These are phyloP conservation scores for Linanthus parryae DNA, from an alignment of 148 eudicot genomes.

Conservation along the genomic window DNA sequence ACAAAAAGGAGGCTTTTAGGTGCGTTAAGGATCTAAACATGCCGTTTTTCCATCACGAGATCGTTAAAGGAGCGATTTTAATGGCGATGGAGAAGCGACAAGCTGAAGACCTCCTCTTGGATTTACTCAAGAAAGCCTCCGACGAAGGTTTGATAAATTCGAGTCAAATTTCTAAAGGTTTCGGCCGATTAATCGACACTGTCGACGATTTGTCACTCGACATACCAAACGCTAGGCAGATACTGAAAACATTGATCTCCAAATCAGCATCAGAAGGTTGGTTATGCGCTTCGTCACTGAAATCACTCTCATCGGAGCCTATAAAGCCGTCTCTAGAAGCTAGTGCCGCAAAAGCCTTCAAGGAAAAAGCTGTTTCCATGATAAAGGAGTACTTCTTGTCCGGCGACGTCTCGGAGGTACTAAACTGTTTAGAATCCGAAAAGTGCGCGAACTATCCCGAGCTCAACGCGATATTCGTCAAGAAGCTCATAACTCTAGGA, in stretches of 20 bases:
- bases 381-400: slow-evolving; percentile 51
- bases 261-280: slow-evolving; percentile 55
- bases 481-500: slow-evolving; percentile 43
- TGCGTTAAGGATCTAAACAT: slow-evolving; percentile 54
- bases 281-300: slow-evolving; percentile 44
- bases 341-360: slow-evolving; percentile 29
- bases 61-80: slow-evolving; percentile 39
- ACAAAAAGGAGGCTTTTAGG: slow-evolving; percentile 48
- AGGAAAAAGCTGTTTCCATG: slow-evolving; percentile 35
- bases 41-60: slow-evolving; percentile 56
- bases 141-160: slow-evolving; percentile 52
- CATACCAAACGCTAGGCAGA: slow-evolving; percentile 41
- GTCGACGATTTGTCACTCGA: slow-evolving; percentile 52
- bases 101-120: slow-evolving; percentile 26
- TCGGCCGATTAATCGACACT: slow-evolving; percentile 34
- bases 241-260: slow-evolving; percentile 35
- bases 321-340: slow-evolving; percentile 19
- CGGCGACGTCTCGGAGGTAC: slow-evolving; percentile 39
- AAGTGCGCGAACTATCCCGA: slow-evolving; percentile 26
- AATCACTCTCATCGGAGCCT: slow-evolving; percentile 19
- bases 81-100: slow-evolving; percentile 50
- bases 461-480: slow-evolving; percentile 43
- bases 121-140: slow-evolving; percentile 34
- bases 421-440: slow-evolving; percentile 32
- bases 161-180: slow-evolving; percentile 58